These are phyloP conservation scores for Metschnikowia dekortorum DNA, from an alignment of 805 yeast species.

Conservation along the genomic window DNA sequence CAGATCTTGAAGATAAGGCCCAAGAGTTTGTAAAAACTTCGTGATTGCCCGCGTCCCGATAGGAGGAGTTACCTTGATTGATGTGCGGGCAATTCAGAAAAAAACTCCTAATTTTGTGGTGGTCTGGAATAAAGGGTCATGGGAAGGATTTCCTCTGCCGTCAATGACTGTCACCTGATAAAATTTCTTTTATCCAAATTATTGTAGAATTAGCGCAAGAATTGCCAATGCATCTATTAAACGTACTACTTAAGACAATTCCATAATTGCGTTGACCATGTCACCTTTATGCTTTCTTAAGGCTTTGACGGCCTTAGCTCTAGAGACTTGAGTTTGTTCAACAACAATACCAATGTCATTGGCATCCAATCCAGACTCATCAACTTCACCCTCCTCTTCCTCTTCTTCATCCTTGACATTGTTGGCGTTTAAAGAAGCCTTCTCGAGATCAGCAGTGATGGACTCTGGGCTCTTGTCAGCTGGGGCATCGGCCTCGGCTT, in stretches of 20 bases:
- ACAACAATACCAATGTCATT: conserved; percentile 82
- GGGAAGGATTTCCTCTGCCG: background rate
- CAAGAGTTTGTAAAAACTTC: background rate
- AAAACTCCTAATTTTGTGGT: too few relatives aligned
- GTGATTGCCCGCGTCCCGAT: background rate
- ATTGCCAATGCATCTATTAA: background rate
- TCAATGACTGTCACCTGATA: background rate
- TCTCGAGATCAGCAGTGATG: conserved; percentile 78
- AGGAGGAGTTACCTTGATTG: background rate
- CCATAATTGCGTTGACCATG: conserved; percentile 94
- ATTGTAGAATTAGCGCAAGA: background rate
- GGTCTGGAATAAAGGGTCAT: background rate
- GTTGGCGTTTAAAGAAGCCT: conserved; percentile 49
- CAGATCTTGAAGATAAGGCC: background rate
- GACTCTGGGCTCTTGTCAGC: conserved; percentile 66
- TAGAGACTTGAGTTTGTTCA: conserved; percentile 87
- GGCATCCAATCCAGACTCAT: conserved; percentile 76
- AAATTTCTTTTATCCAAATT: background rate
- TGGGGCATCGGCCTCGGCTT: conserved; percentile 30
- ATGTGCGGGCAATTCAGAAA: too few relatives aligned
- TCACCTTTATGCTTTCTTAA: conserved; percentile 86
- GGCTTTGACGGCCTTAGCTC: conserved; percentile 89
- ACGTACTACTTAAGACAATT: conserved; percentile 40
- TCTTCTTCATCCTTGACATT: conserved; percentile 47
- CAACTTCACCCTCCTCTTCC: conserved; percentile 70